Evolutionary conservation across 352 stramenopile species (phyloP), one percentile per base, ranked within the genome.

Genomic region (Phytopythium delawarense): DNA sequence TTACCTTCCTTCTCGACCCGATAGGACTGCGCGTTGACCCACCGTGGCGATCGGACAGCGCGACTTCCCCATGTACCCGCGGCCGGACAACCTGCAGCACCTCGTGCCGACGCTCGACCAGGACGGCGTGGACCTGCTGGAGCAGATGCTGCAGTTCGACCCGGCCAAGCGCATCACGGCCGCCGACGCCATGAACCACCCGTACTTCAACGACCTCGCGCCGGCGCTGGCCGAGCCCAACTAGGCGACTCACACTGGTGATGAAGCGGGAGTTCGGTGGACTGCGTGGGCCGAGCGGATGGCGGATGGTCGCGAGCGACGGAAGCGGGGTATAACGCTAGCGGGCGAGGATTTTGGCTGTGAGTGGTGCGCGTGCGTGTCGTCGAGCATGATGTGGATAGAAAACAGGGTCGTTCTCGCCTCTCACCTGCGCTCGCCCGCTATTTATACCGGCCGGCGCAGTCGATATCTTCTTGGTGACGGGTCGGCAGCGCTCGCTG

Each of bases 121-220:
- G 7, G 84, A 89, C 57, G 96, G 94, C 37, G 79, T 98, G 49
- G 92, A 98, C 72, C 76, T 99, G 62, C 71, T 99, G 30, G 84
- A 94, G 63, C 84, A 94, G 59, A 96, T 95, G 86, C 70, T 96
- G 32, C 86, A 92, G 66, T 96, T 93, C 69, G 86, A 95, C 67
- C 88, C 88, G 11, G 72, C 83, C 49, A 96, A 96, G 81, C 85
- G 88, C 44, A 92, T 99, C 67, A 98, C 96, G 21, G 96, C 96
- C 4, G 82, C 94, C 40, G 92, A 98, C 53, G 96, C 97, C 34
- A 89, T 99, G 79, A 87, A 96, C 51, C 97, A 99, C 88, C 81
- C 92, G 55, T 99, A 98, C 82, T 99, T 99, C 77, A 87, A 89
- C 67, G 94, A 98, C 68, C 69, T 97, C 50, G 88, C 85, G n/a